phyloP scores from a whole-genome alignment of 768 basidiomycete species.

The Lyophyllum semitale region DNA sequence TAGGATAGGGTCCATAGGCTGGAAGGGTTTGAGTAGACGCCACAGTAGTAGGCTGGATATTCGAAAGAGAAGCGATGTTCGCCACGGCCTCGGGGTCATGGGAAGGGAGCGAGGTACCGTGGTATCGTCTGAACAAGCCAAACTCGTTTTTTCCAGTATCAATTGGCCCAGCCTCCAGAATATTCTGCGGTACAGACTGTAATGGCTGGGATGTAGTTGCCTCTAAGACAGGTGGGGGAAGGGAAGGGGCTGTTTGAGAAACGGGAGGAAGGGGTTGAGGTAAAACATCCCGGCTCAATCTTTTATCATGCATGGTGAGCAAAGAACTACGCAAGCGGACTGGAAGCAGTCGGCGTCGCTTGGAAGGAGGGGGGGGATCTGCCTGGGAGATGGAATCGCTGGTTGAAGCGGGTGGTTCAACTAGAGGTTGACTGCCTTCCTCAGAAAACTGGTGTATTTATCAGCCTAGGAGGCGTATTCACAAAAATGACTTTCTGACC shows the following conservation, averaged over 20 bases:
- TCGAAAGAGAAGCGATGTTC: neutral
- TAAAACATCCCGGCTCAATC: neutral
- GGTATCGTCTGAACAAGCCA: slow-evolving; percentile 4
- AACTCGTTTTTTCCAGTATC: neutral
- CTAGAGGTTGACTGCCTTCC: too few species aligned
- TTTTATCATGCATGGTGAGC: neutral
- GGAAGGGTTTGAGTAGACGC: neutral
- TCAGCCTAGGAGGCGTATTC: too few species aligned
- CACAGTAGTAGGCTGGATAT: neutral
- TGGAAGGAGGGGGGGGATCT: neutral
- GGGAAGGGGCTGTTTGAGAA: neutral
- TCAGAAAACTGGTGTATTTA: too few species aligned
- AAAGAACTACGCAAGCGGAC: neutral
- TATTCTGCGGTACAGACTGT: neutral
- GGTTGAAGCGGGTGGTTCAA: too few species aligned
- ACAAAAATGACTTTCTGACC: too few species aligned
- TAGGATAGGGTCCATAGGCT: slow-evolving; percentile 13
- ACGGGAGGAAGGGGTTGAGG: neutral
- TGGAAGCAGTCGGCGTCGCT: neutral
- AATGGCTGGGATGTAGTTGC: neutral
- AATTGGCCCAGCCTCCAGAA: neutral
- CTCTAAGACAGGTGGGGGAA: neutral
- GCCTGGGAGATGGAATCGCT: neutral
- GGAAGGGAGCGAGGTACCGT: neutral
- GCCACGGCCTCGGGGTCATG: slow-evolving; percentile 8